Evolutionary conservation across 352 stramenopile species (phyloP), one percentile per base, ranked within the genome.

Genomic region (Phytopythium delawarense): DNA sequence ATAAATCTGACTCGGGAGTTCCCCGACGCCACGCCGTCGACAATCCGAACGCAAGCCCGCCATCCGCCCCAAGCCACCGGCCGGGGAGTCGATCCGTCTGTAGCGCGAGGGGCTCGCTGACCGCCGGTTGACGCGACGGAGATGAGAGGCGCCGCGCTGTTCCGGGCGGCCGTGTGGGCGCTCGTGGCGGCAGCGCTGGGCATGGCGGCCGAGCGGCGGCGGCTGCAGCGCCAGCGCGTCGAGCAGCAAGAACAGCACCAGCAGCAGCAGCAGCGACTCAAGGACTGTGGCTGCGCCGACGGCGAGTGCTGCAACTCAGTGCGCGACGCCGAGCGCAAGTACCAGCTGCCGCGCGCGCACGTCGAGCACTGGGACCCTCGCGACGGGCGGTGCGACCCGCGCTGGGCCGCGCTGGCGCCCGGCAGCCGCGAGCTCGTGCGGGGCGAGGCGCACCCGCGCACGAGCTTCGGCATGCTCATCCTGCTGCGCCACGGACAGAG

Each of bases 401-500:
- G 72, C 49, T 92, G 83, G 83, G 62, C 76, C 30, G 66, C 70
- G 35, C 67, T 88, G 49, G 80, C 80, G 16, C 79, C 79, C 0
- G 63, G 65, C 25, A 50, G 30, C 34, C 40, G 32, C 7, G 57
- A 44, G 18, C 9, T 30, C 4, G 35, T 59, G 51, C 40, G 23
- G 49, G 62, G 66, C 11, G 65, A 28, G 16, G 62, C 79, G 28
- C 70, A 70, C 13, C 37, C 70, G 25, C 76, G 79, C 55, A 77
- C 69, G 34, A 89, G 80, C 68, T 86, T 88, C 44, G 84, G 84
- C 20, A 89, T 79, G 65, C 80, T 94, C 49, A 91, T 94, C 53
- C 60, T 94, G 53, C 66, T 94, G 55, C 85, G 85, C n/a, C 85
- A 94, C 66, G 85, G 85, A 11, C 85, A 94, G 66, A 92, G 82